Base-by-base conservation (phyloP, 108 stramenopile species). In the Thalassiosira profunda region DNA sequence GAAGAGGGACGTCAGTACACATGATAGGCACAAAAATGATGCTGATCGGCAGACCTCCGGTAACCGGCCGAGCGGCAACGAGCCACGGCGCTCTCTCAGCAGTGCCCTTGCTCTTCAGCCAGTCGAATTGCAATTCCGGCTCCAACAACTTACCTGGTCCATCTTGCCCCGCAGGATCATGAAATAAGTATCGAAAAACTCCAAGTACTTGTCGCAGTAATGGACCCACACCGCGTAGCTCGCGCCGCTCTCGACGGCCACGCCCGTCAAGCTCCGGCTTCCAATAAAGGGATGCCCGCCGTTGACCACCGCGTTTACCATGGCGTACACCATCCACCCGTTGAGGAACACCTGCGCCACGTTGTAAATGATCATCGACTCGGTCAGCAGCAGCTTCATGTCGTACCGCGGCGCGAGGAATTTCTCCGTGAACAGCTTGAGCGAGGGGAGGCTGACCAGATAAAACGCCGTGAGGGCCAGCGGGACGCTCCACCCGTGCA, bases 141-240 rank as follows among this genome's bases (percentile, higher is more conserved):
- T 5, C 18, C 18, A 20, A 44, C 4, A 17, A 73, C 95, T 84
- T 85, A 86, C 96, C 94, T 96, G 95, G 64, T 92, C 86, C 90
- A 92, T 87, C 58, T 83, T 84, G 21, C 92, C 92, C 59, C 92
- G 69, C 47, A 97, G 56, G 41, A 99, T 89, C 95, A 99, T 99
- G 63, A 99, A 99, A 55, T 97, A 76, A 0, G 99, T 99, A 78
- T 99, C 99, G 31, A 97, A 76, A 82, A 98, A 99, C 63, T 99
- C 99, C 38, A 93, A 74, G 63, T 94, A 91, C 86, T 99, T 99
- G 69, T 96, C 89, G 51, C 96, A 76, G 76, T 99, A 99, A 79
- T 99, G 98, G 11, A 99, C 84, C 94, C 95, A 99, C 23, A 99
- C 81, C 31, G 98, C 88, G 74, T 85, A 91, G 21, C 84, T 82